Base-by-base conservation (phyloP, 78 protist species). In the Chrysochromulina tobinii region DNA sequence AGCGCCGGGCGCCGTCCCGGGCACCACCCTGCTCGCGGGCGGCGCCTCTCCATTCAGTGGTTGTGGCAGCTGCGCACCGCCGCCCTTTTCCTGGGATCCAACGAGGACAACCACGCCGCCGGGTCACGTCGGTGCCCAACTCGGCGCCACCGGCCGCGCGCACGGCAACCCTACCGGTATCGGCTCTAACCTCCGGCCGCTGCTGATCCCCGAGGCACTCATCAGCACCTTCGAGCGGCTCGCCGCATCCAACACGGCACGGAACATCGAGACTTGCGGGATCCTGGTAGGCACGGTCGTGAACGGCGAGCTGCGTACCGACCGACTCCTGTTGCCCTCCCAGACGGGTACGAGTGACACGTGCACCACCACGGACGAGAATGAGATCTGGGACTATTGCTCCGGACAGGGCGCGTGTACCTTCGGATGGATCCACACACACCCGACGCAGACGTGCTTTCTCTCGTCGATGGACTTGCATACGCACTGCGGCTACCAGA, bases 381-480 rank as follows among this genome's bases (percentile, higher is more conserved):
- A 18, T 53, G 87, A 81, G 87, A 38, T 53, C 21, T 53, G 50
- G n/a, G 15, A 18, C 55, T 57, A 55, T 20, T 18, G 53, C 66
- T 48, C 1, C 7, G 21, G 3, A 53, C 1, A 7, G 15, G 61
- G 53, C 2, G 14, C 53, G 61, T 20, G 50, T 18, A 77, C 66
- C 15, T 14, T 81, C 20, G 87, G 87, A 4, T 81, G 87, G 68
- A 11, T 81, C 21, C 87, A 81, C 87, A 81, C 87, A 53, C 87
- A 81, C 87, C 87, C 87, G 87, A 25, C 87, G 66, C 87, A 81
- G 87, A 57, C 48, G 68, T 81, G 87, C 87, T 81, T 81, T 67
- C 64, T 81, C 38, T 81, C 87, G 8, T 81, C 87, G 38, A 50
- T 81, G 27, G 87, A 81, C 66, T 12, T 81, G 66, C 87, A 81